These are phyloP conservation scores for Calocybe indica DNA, from an alignment of 768 basidiomycete species.

Conservation along the genomic window DNA sequence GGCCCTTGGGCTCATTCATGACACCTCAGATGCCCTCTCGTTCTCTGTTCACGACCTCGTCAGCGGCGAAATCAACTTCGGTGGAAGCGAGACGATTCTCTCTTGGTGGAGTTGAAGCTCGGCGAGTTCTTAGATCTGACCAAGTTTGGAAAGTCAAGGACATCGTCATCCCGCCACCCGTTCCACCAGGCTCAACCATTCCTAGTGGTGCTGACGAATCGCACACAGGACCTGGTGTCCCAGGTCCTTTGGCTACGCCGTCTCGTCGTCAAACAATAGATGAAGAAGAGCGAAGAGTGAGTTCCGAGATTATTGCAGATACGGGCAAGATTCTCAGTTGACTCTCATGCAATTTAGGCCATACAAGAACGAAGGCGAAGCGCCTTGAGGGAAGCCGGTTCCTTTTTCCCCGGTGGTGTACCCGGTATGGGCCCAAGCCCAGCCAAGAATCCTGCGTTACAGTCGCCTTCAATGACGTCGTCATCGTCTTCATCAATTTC, in stretches of 20 bases:
- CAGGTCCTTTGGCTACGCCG: constrained; percentile 5
- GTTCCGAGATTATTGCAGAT: not conserved
- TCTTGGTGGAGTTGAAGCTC: constrained; percentile 40
- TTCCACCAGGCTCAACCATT: not conserved
- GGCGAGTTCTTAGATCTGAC: constrained; percentile 36
- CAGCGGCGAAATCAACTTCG: constrained; percentile 1
- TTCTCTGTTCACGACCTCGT: not conserved
- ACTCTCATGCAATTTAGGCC: constrained; percentile 26
- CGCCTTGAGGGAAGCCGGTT: constrained; percentile 43
- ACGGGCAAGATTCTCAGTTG: not conserved
- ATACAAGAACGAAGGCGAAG: constrained; percentile 60
- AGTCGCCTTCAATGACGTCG: not conserved
- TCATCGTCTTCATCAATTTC: constrained; percentile 2
- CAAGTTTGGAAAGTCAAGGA: constrained; percentile 54
- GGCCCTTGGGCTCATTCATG: constrained; percentile 41
- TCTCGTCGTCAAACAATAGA: constrained; percentile 18
- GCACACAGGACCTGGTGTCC: not conserved
- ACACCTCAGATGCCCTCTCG: constrained; percentile 43
- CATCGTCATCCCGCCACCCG: constrained; percentile 35
- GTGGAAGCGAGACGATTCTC: constrained; percentile 26
- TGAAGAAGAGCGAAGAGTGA: constrained; percentile 43
- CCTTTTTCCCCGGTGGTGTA: constrained; percentile 45
- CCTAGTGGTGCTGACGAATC: not conserved
- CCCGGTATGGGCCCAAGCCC: constrained; percentile 37
- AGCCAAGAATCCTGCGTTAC: not conserved